Evolutionary conservation across 495 filamentous ascomycete genomes (phyloP).

Genomic region (Aspergillus hancockii): DNA sequence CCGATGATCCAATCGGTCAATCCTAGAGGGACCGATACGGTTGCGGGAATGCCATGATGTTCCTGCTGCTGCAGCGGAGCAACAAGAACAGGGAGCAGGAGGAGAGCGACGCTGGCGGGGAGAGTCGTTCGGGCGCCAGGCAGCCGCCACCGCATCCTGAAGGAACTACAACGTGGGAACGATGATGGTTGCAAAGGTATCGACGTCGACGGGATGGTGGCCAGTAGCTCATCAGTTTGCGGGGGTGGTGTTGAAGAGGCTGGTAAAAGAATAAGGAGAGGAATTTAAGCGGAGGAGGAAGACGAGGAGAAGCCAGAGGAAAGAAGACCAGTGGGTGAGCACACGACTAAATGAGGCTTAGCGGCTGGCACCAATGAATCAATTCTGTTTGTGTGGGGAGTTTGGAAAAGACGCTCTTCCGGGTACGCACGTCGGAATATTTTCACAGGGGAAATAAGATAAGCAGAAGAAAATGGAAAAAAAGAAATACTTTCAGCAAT

Average conservation of each 20-base stretch:
- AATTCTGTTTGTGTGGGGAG: not conserved
- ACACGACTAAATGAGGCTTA: slow-evolving; percentile 10
- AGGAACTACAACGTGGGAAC: slow-evolving; percentile 32
- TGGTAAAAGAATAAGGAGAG: slow-evolving; percentile 7
- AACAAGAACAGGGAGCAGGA: slow-evolving; percentile 45
- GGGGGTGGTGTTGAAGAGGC: slow-evolving; percentile 6
- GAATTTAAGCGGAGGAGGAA: slow-evolving; percentile 5
- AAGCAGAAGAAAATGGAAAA: not conserved
- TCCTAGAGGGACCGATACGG: slow-evolving; percentile 35
- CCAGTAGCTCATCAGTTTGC: slow-evolving; percentile 4
- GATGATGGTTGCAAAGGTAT: not conserved
- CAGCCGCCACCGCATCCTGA: slow-evolving; percentile 53
- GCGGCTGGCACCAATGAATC: not conserved
- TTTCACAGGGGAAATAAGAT: not conserved
- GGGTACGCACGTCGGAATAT: slow-evolving; percentile 2
- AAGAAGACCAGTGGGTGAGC: not conserved
- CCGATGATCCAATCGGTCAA: slow-evolving; percentile 21
- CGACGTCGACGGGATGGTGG: slow-evolving; percentile 1
- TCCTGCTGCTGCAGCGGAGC: slow-evolving; percentile 53
- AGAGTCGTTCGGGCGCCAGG: slow-evolving; percentile 48
- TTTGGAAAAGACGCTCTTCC: not conserved
- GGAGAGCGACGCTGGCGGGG: slow-evolving; percentile 50
- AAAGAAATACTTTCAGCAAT: not conserved
- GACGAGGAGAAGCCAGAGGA: slow-evolving; percentile 11
- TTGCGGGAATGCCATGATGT: slow-evolving; percentile 33